These are phyloP conservation scores for Byssochlamys sp. DNA, from an alignment of 2,329 filamentous ascomycete species.

Conservation along the genomic window DNA sequence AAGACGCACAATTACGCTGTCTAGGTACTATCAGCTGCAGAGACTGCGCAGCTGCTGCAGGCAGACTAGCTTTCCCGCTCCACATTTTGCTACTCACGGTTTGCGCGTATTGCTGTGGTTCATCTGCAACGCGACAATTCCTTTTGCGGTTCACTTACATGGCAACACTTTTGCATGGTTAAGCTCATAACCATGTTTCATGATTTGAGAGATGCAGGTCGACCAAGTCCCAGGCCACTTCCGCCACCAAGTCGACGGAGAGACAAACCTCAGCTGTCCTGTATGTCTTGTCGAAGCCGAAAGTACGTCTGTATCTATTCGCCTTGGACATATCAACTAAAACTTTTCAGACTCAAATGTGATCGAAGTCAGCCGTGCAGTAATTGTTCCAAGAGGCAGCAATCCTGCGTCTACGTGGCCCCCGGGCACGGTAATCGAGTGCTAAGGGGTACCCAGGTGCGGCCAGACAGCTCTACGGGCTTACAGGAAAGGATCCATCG, in stretches of 20 bases:
- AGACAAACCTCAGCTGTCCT: constrained; percentile 7
- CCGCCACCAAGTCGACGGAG: constrained; percentile 6
- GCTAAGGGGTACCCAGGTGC: not conserved
- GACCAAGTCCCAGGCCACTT: not conserved
- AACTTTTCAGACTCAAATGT: constrained; percentile 2
- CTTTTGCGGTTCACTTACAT: not conserved
- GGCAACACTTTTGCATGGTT: not conserved
- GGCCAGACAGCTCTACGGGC: not conserved
- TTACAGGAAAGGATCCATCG: not conserved
- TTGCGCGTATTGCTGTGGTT: not conserved
- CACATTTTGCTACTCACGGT: not conserved
- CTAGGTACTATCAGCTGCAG: too few relatives aligned
- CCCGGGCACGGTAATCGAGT: not conserved
- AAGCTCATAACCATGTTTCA: not conserved
- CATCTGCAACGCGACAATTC: not conserved
- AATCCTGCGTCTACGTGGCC: not conserved
- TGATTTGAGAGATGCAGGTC: not conserved
- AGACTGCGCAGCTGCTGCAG: too few relatives aligned
- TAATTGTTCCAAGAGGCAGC: constrained; percentile 1
- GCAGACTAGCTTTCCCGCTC: not conserved
- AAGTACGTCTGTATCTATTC: constrained; percentile 1
- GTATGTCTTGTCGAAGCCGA: constrained; percentile 4
- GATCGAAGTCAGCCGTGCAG: constrained; percentile 5
- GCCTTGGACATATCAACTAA: not conserved
- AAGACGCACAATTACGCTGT: too few relatives aligned